A percentile compares a stretch with the other conserved stretches of the same genome.
Evolutionary conservation across 2,329 filamentous ascomycete genomes (phyloP).

Genomic region (Chaetomium olivaceum): DNA sequence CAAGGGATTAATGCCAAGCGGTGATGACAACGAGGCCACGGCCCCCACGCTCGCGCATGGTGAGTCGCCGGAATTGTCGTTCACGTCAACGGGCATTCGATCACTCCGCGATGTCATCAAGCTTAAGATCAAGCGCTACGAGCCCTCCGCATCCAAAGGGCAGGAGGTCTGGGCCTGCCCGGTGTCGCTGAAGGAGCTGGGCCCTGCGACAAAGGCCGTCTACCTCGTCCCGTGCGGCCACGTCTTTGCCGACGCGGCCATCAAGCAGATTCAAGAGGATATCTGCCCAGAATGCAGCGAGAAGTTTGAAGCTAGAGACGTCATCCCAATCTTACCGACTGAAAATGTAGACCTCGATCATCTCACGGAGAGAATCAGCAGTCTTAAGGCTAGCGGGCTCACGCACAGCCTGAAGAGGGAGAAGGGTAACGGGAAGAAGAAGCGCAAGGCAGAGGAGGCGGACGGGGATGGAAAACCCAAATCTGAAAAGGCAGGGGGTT

Average conservation of each 20-base stretch:
- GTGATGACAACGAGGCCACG: conserved; percentile 46
- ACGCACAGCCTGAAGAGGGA: conserved; percentile 89
- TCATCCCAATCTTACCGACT: conserved; percentile 79
- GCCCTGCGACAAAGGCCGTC: conserved; percentile 74
- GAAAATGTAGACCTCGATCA: conserved; percentile 68
- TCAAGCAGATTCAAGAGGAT: conserved; percentile 73
- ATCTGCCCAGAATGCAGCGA: conserved; percentile 73
- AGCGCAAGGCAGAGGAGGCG: conserved; percentile 62
- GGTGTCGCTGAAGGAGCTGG: conserved; percentile 82
- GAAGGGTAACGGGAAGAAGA: conserved; percentile 65
- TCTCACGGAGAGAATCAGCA: conserved; percentile 65
- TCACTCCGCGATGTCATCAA: conserved; percentile 84
- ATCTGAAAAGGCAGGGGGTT: conserved; percentile 39
- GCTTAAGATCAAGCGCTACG: conserved; percentile 66
- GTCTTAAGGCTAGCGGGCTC: conserved; percentile 69
- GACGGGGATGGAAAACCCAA: conserved; percentile 40
- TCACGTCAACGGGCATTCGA: conserved; percentile 63
- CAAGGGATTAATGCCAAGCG: conserved; percentile 55
- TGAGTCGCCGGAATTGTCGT: conserved; percentile 39
- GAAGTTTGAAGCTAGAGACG: conserved; percentile 67
- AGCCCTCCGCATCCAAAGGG: conserved; percentile 40
- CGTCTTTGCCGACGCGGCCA: conserved; percentile 83
- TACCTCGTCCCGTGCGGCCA: conserved; percentile 96
- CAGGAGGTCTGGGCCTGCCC: conserved; percentile 77
- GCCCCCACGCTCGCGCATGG: conserved; percentile 25